Conservation (phyloP, 139 green algal genomes). For the Nannochloris sp. region DNA sequence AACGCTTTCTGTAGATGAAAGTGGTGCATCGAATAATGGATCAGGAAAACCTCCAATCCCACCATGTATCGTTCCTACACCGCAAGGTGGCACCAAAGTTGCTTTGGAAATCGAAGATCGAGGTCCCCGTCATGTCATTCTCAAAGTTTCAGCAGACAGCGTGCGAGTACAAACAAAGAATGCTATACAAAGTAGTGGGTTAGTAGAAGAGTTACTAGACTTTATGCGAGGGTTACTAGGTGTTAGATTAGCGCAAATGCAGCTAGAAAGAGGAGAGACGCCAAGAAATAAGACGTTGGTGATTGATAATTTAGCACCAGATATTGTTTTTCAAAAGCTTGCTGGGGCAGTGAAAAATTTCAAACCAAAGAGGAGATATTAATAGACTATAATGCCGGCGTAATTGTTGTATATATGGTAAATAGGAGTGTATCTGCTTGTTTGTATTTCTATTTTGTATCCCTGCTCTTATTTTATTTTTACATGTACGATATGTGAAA, state of each 20-base stretch:
- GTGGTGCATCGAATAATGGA: conserved; percentile 3
- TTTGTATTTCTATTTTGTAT: not conserved
- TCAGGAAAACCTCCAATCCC: conserved; percentile 52
- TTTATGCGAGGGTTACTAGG: conserved; percentile 37
- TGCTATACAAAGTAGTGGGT: conserved; percentile 8
- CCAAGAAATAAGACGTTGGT: conserved; percentile 39
- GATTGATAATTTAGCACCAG: conserved; percentile 20
- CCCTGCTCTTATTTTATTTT: not conserved
- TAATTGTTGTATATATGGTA: not conserved
- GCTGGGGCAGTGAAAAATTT: not conserved
- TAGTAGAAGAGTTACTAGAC: conserved; percentile 46
- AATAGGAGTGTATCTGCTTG: not conserved
- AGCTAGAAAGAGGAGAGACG: conserved; percentile 33
- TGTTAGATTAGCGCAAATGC: conserved; percentile 39
- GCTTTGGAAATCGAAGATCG: conserved; percentile 66
- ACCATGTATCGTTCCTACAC: conserved; percentile 57
- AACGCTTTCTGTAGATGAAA: conserved; percentile 39
- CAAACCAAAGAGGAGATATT: not conserved
- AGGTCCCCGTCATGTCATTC: not conserved
- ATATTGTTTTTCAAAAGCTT: conserved; percentile 23
- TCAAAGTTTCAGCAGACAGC: conserved; percentile 59
- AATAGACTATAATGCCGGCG: not conserved
- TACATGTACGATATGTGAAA: no score
- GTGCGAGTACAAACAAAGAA: conserved; percentile 60
- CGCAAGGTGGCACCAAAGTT: conserved; percentile 18